Evolutionary conservation across 169 alveolate genomes (phyloP).

Genomic region (Eimeria brunetti): DNA sequence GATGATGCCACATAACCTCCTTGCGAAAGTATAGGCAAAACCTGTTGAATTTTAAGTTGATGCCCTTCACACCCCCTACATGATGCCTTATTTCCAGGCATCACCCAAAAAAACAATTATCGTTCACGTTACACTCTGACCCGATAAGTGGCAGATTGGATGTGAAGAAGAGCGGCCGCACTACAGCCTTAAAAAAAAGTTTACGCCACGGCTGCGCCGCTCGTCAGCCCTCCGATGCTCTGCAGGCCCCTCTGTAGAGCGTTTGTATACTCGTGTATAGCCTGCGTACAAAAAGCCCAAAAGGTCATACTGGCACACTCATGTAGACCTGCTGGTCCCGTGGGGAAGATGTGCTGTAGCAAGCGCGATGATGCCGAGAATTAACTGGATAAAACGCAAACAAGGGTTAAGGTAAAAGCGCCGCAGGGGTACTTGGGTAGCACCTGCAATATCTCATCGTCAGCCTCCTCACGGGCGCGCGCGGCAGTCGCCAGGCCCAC

Average conservation of each 20-base stretch:
- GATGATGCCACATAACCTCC: not conserved
- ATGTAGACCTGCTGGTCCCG: not conserved
- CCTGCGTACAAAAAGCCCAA: not conserved
- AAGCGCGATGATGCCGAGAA: not conserved
- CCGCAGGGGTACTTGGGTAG: not conserved
- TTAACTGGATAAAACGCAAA: not conserved
- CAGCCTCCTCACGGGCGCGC: slow-evolving; percentile 43
- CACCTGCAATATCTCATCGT: slow-evolving; percentile 44
- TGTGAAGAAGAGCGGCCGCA: not conserved
- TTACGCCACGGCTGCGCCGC: slow-evolving; percentile 33
- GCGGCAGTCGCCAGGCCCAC: slow-evolving; percentile 53
- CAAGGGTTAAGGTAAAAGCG: not conserved
- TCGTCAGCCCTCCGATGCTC: slow-evolving; percentile 12
- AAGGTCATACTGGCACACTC: not conserved
- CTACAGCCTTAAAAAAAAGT: not conserved
- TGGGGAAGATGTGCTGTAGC: not conserved
- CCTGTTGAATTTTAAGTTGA: not conserved
- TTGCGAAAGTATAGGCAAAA: not conserved
- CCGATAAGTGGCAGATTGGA: not conserved
- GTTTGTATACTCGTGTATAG: slow-evolving; percentile 39
- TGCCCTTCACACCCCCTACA: not conserved
- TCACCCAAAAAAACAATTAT: not conserved
- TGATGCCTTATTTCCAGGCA: not conserved
- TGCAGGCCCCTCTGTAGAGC: slow-evolving; percentile 61
- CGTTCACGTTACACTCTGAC: not conserved